Base-by-base conservation (phyloP, 176 grass and related monocot genomes). In the Tillandsia leiboldiana region DNA sequence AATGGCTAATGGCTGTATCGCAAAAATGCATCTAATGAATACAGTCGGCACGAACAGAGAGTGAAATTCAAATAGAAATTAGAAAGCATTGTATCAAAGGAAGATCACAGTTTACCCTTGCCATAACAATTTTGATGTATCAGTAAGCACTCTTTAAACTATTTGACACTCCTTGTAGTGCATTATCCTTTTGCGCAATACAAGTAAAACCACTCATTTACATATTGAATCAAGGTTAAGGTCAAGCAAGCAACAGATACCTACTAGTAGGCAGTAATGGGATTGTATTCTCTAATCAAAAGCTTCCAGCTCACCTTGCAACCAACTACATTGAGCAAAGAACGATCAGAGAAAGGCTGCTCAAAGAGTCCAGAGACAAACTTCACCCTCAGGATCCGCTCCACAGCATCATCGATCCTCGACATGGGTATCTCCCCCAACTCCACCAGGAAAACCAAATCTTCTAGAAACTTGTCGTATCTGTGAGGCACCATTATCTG, bases 401-500 rank as follows among this genome's bases (percentile, higher is more conserved):
- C 80, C 67, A 93, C 89, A 13, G 87, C 89, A 49, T 99, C 87
- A 79, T 99, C 84, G 76, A 99, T 86, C 48, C 84, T 78, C 49
- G 84, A 79, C 49, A 93, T 78, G 8, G 80, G 51, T 83, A 99
- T 78, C 75, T 81, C 78, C 69, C 89, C 87, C 42, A 75, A 70
- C 79, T 93, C 87, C 68, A 99, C 94, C 59, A 93, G 81, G 77
- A 77, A 99, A 65, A 90, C 67, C 66, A 93, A 58, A 86, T 99
- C 89, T 56, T 99, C 84, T 79, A 90, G 79, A 79, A 99, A 93
- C 57, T 84, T 82, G 72, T 88, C 69, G 75, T 93, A 99, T 75
- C 79, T 87, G 79, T 72, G 71, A 81, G 89, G 94, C 57, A 93
- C 74, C 94, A 99, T 93, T 75, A 99, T 90, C 90, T 99, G 78